Percentiles rank a stretch among this genome's conserved stretches.
These are phyloP conservation scores for Lasiodiplodia sp. DNA, from an alignment of 2,329 filamentous ascomycete genomes.

Conservation along the genomic window DNA sequence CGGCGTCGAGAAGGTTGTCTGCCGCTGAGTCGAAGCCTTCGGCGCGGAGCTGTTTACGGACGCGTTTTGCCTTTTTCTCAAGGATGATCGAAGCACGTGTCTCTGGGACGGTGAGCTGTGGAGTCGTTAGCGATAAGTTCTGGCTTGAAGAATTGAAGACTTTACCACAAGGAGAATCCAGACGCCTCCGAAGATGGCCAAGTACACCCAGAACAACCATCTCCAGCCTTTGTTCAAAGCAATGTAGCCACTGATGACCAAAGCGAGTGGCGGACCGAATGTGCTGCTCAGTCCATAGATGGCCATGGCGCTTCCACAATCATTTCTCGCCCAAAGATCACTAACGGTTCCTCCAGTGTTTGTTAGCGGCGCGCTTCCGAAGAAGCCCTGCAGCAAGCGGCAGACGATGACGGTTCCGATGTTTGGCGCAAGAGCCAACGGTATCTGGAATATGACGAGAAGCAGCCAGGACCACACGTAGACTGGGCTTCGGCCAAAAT, in stretches of 20 bases:
- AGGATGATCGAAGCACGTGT: slow-evolving; percentile 42
- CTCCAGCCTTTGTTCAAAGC: slow-evolving; percentile 44
- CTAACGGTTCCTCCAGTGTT: slow-evolving; percentile 32
- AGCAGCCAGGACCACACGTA: slow-evolving; percentile 37
- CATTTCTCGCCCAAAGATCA: slow-evolving; percentile 39
- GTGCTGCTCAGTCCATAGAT: slow-evolving; percentile 41
- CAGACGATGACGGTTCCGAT: slow-evolving; percentile 35
- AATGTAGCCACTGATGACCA: slow-evolving; percentile 47
- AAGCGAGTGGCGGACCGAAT: slow-evolving; percentile 43
- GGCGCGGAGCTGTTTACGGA: slow-evolving; percentile 56
- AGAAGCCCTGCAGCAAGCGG: slow-evolving; percentile 25
- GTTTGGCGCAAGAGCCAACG: slow-evolving; percentile 40
- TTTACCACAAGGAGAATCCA: slow-evolving; percentile 30
- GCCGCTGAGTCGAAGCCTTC: slow-evolving; percentile 21
- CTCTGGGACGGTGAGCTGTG: slow-evolving; percentile 38
- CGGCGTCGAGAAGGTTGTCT: slow-evolving; percentile 19
- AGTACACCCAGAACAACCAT: slow-evolving; percentile 47
- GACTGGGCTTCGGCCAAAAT: slow-evolving; percentile 38
- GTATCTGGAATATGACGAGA: slow-evolving; percentile 38
- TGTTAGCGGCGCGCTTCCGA: slow-evolving; percentile 27
- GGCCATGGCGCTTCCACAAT: slow-evolving; percentile 36
- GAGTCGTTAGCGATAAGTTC: slow-evolving; percentile 2
- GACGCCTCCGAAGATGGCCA: slow-evolving; percentile 50
- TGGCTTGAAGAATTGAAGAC: slow-evolving; percentile 19
- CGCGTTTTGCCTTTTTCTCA: slow-evolving; percentile 53